A percentile compares a stretch with the other conserved stretches of the same genome.
These are phyloP conservation scores for Parasitella parasitica DNA, from an alignment of 371 early-diverging fungal genomes.

Conservation along the genomic window DNA sequence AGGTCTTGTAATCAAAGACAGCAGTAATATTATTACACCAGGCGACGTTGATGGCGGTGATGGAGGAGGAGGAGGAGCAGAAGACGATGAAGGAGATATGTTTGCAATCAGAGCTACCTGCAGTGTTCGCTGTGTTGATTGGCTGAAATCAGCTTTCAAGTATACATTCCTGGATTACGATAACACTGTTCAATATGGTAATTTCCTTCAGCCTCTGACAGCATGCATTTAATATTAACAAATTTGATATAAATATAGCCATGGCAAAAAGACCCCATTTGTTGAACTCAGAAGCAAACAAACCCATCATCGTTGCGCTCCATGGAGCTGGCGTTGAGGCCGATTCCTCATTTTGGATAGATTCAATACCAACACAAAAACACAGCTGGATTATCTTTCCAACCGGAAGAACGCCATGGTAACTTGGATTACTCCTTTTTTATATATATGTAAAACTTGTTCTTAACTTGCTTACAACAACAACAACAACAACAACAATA, in stretches of 20 bases:
- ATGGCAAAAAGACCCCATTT: slow-evolving; percentile 23
- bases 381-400: slow-evolving; percentile 61
- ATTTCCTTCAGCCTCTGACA: too few species aligned
- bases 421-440: slow-evolving; percentile 5
- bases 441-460: not conserved
- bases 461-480: too few species aligned
- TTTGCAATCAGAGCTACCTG: slow-evolving; percentile 12
- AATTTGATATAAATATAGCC: slow-evolving; percentile 3
- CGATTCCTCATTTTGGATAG: slow-evolving; percentile 51
- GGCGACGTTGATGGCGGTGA: not conserved
- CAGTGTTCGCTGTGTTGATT: slow-evolving; percentile 12
- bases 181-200: slow-evolving; percentile 62
- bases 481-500: too few species aligned
- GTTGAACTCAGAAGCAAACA: slow-evolving; percentile 6
- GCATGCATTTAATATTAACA: too few species aligned
- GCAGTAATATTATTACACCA: not conserved
- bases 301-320: slow-evolving; percentile 65
- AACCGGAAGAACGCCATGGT: slow-evolving; percentile 74
- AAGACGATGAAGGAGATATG: not conserved
- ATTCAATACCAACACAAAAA: slow-evolving; percentile 49
- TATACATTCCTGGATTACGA: slow-evolving; percentile 68
- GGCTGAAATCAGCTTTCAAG: slow-evolving; percentile 9
- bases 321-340: slow-evolving; percentile 66
- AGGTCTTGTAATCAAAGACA: slow-evolving; percentile 1
- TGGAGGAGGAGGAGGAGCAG: not conserved